Conservation (phyloP, 139 green algal species). For the Chlorella sp. region DNA sequence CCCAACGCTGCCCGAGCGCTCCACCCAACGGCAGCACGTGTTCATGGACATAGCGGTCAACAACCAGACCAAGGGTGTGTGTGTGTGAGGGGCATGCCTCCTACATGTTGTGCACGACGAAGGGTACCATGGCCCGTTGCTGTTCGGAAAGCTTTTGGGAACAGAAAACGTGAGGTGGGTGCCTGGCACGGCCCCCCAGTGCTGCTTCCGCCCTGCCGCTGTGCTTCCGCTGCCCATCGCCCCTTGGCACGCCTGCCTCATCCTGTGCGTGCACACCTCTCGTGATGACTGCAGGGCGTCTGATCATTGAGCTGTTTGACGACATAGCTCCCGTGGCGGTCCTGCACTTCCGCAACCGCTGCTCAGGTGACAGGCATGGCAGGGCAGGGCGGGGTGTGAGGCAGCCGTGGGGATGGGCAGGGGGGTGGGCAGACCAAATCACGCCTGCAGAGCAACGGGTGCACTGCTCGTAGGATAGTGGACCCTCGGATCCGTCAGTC, state of each 20-base stretch:
- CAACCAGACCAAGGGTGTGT: slow-evolving; percentile 47
- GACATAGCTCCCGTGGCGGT: slow-evolving; percentile 64
- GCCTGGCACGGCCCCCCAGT: no score
- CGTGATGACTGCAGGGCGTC: slow-evolving; percentile 61
- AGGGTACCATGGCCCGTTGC: no score
- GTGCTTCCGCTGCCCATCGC: neutral
- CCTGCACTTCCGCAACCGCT: slow-evolving; percentile 67
- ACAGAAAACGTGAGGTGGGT: no score
- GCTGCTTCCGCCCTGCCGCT: neutral
- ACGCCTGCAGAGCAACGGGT: no score
- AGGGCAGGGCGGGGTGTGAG: no score
- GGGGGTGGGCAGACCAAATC: no score
- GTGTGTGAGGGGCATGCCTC: neutral
- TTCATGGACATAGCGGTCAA: slow-evolving; percentile 68
- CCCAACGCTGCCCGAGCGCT: slow-evolving; percentile 58
- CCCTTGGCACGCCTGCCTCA: neutral
- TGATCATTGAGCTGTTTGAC: slow-evolving; percentile 81
- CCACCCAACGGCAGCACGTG: slow-evolving; percentile 58
- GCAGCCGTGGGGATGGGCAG: neutral
- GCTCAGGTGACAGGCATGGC: slow-evolving; percentile 36
- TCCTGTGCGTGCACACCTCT: neutral
- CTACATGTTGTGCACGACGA: no score
- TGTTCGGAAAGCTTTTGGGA: no score
- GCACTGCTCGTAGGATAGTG: no score
- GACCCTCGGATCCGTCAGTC: no score